Evolutionary conservation across 768 basidiomycete genomes (phyloP).

Genomic region (Pseudohyphozyma bogoriensis): DNA sequence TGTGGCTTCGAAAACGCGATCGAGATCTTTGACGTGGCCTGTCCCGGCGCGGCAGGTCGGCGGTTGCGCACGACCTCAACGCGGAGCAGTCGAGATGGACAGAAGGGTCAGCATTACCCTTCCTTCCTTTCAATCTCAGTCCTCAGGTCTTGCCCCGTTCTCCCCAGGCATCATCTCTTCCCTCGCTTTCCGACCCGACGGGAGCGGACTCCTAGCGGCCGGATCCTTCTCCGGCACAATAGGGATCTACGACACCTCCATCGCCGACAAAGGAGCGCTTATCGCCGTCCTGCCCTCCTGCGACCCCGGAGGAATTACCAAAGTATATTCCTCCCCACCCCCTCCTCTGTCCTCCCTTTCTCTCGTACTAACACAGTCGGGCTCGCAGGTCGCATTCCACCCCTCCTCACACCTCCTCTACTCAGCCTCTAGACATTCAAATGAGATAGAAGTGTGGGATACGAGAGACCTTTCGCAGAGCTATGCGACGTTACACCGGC

Average conservation of each 20-base stretch:
- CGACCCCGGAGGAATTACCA: conserved; percentile 37
- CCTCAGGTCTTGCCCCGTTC: background rate
- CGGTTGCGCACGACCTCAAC: conserved; percentile 61
- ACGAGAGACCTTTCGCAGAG: conserved; percentile 48
- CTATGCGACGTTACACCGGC: conserved; percentile 42
- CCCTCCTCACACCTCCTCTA: conserved; percentile 65
- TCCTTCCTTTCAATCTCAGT: too few species aligned
- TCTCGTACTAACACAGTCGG: background rate
- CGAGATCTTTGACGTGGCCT: conserved; percentile 66
- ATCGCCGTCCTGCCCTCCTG: conserved; percentile 57
- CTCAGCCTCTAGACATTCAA: conserved; percentile 62
- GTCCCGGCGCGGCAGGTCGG: conserved; percentile 58
- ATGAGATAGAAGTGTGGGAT: conserved; percentile 65
- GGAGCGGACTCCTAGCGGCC: conserved; percentile 61
- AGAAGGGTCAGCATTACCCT: conserved; percentile 64
- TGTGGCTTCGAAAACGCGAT: conserved; percentile 80
- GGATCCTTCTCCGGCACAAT: conserved; percentile 51
- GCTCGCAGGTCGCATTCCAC: conserved; percentile 62
- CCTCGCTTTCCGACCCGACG: conserved; percentile 62
- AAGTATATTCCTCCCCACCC: conserved; percentile 29
- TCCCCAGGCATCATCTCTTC: conserved; percentile 70
- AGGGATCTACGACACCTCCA: conserved; percentile 38
- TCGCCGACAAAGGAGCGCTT: conserved; percentile 51
- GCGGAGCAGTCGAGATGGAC: conserved; percentile 68
- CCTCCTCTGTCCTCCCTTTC: conserved; percentile 41